These are phyloP conservation scores for Ramalina intermedia DNA, from an alignment of 495 filamentous ascomycete species.

Conservation along the genomic window DNA sequence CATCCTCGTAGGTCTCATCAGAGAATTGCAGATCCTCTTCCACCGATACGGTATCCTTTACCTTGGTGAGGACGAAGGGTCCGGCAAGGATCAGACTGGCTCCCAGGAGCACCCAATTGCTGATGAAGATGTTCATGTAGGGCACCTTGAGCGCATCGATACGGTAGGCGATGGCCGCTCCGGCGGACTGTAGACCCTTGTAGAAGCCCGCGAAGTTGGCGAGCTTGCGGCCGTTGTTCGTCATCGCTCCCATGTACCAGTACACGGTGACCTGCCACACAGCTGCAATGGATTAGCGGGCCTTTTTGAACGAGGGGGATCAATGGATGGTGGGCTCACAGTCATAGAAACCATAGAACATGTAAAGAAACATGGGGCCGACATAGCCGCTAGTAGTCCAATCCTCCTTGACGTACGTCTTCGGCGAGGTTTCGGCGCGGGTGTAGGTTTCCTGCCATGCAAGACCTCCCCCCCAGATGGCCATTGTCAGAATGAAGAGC, in stretches of 20 bases:
- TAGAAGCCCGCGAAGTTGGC: conserved; percentile 88
- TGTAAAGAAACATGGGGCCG: conserved; percentile 39
- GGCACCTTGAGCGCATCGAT: conserved; percentile 46
- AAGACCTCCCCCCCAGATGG: conserved; percentile 37
- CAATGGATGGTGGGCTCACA: conserved; percentile 11
- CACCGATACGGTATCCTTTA: conserved; percentile 52
- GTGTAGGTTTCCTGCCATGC: conserved; percentile 35
- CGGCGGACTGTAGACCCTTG: conserved; percentile 82
- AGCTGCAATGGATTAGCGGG: conserved; percentile 20
- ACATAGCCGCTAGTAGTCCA: conserved; percentile 28
- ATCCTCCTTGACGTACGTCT: conserved; percentile 23
- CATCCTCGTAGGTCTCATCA: conserved; percentile 60
- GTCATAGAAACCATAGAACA: conserved; percentile 41
- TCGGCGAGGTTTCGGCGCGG: conserved; percentile 23
- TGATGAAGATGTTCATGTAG: conserved; percentile 38
- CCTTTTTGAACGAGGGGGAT: background rate
- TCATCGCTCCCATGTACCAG: conserved; percentile 83
- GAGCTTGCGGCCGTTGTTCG: conserved; percentile 77
- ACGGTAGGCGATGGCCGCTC: conserved; percentile 68
- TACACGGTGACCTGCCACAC: conserved; percentile 69
- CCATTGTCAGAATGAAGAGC: conserved; percentile 28
- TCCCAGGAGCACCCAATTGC: conserved; percentile 51
- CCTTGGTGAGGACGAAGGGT: conserved; percentile 57
- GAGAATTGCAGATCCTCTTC: conserved; percentile 65
- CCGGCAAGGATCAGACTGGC: conserved; percentile 54